Evolutionary conservation across 345 rosid genomes (phyloP), one percentile per base, ranked within the genome.

Genomic region (Gossypium longicalyx): DNA sequence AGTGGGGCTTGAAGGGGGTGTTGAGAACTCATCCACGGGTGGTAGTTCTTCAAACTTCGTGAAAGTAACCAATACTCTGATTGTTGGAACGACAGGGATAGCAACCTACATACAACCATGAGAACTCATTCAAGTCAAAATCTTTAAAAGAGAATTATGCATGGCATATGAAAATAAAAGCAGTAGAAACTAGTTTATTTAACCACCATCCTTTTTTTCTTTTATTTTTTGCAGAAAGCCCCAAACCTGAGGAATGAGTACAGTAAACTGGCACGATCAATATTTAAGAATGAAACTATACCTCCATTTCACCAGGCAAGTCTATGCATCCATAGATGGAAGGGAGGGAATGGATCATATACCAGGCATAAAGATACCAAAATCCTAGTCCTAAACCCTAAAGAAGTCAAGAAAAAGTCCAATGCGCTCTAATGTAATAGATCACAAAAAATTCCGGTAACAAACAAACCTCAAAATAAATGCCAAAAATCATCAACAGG

Each of bases 61-160:
- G 72, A 95, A 95, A 13, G 98, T 95, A 44, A 93, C 92, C 69
- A 95, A 73, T 44, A 95, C 99, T 73, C 87, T 91, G 79, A 95
- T 91, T 52, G 99, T 91, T 1, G 99, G 99, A 74, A 95, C 87
- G 81, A 95, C 98, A 2, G 99, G 99, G 53, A 95, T 95, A 61
- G 99, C 98, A 80, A 91, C 99, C 99, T 95, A 87, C 52, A 77
- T 20, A 68, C 68, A 74, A 53, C 23, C 73, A 70, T 34, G 27
- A 74, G 44, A 8, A 77, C 2, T n/a, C 77, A 12, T 72, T 48
- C 23, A 57, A 67, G 74, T 38, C 19, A 75, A 56, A 17, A 22
- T 20, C 27, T 57, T 57, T 20, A 10, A 34, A 5, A 34, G 41
- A 20, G 25, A 22, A 57, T 20, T 10, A 20, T 20, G 13, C 25